Conservation (phyloP, 257 asterid species). For the Schizonepeta tenuifolia region DNA sequence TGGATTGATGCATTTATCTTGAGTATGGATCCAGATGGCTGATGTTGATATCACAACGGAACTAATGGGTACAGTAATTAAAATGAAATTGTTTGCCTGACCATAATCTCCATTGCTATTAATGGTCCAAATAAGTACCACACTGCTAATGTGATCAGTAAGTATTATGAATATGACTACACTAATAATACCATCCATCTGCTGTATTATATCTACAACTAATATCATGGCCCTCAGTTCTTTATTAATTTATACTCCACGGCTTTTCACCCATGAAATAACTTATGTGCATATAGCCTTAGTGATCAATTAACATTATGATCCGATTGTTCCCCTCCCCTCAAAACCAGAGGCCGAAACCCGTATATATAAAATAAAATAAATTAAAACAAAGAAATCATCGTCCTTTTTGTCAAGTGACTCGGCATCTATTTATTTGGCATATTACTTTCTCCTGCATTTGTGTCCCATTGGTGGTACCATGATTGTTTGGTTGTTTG, state of each 20-base stretch:
- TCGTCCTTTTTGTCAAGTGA: background rate
- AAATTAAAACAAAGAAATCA: background rate
- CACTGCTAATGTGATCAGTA: slow-evolving; percentile 11
- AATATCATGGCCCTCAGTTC: background rate
- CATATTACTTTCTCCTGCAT: background rate
- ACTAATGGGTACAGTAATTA: slow-evolving; percentile 1
- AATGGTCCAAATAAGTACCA: background rate
- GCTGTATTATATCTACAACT: background rate
- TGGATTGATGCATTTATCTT: slow-evolving; percentile 21
- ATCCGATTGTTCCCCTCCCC: background rate
- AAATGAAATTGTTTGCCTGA: background rate
- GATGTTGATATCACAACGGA: slow-evolving; percentile 22
- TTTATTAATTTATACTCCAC: background rate
- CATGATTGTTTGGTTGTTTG: slow-evolving; percentile 28
- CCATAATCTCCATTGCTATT: background rate
- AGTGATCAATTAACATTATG: background rate
- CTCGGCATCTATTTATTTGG: background rate
- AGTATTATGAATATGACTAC: slow-evolving; percentile 14
- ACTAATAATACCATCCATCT: slow-evolving; percentile 1
- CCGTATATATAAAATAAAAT: background rate
- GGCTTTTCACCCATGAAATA: background rate
- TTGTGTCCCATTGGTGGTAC: background rate
- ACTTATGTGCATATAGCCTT: background rate
- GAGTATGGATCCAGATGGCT: background rate
- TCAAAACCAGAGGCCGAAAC: background rate